Evolutionary conservation across 2,329 filamentous ascomycete genomes (phyloP).

Genomic region (Trichoderma sp.): DNA sequence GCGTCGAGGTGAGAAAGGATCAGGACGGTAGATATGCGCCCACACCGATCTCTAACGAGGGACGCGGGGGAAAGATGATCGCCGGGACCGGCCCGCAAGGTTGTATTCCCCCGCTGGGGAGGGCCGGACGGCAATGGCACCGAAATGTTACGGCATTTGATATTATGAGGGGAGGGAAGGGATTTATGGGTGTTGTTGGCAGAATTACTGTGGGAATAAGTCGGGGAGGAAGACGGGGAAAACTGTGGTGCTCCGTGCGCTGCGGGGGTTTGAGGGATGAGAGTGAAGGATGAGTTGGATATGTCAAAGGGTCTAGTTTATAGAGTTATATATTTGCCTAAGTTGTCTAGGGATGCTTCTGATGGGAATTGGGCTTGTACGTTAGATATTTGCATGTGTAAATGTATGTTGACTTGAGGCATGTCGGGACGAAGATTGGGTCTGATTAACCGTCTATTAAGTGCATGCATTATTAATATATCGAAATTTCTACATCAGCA

Average conservation of each 20-base stretch:
- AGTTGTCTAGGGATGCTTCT: too few species aligned
- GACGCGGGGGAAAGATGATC: background rate
- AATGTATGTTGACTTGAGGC: too few species aligned
- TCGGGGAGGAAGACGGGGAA: slow-evolving; percentile 5
- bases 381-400: too few species aligned
- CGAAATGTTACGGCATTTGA: background rate
- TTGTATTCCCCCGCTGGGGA: background rate
- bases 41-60: background rate
- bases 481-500: too few species aligned
- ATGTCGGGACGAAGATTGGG: too few species aligned
- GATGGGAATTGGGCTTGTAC: too few species aligned
- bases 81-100: background rate
- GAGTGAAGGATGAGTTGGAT: background rate
- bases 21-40: background rate
- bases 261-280: background rate
- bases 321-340: background rate
- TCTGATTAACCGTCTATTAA: too few species aligned
- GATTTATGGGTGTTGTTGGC: too few species aligned
- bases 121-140: background rate
- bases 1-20: background rate
- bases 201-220: background rate
- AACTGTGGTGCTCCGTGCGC: background rate
- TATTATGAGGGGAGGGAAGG: background rate
- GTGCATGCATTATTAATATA: too few species aligned
- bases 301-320: background rate